phyloP scores from a whole-genome alignment of 31 red algal species.

The Odonthalia washingtoniensis region DNA sequence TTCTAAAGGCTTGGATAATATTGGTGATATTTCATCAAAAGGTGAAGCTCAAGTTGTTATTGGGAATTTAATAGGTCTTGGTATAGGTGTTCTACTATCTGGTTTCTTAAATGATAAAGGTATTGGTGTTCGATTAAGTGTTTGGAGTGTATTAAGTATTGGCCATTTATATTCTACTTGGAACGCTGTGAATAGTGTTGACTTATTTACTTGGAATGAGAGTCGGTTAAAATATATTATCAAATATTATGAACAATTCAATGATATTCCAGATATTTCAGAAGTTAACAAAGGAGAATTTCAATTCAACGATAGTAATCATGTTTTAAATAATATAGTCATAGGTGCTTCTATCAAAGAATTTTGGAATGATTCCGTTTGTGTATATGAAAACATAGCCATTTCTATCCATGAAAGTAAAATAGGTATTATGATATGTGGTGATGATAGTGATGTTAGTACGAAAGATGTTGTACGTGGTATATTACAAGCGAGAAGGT shows the following conservation, averaged over 20 bases:
- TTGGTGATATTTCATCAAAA: constrained; percentile 75
- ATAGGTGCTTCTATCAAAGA: constrained; percentile 45
- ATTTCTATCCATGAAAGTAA: too few relatives aligned
- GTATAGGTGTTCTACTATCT: constrained; percentile 49
- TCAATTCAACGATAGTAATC: not conserved
- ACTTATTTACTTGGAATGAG: constrained; percentile 76
- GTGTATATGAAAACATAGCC: too few relatives aligned
- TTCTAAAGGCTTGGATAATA: constrained; percentile 51
- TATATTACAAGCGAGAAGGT: too few relatives aligned
- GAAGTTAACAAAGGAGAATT: constrained; percentile 31
- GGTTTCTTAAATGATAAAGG: constrained; percentile 13
- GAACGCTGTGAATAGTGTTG: constrained; percentile 56
- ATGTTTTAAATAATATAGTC: constrained; percentile 5
- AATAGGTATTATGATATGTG: too few relatives aligned
- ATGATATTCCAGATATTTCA: constrained; percentile 12
- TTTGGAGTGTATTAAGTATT: constrained; percentile 42
- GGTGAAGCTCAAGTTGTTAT: constrained; percentile 80
- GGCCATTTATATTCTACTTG: constrained; percentile 64
- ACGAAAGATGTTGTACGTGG: too few relatives aligned
- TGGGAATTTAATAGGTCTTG: constrained; percentile 75
- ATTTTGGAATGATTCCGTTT: constrained; percentile 27
- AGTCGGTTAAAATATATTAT: constrained; percentile 51
- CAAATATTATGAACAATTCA: constrained; percentile 13
- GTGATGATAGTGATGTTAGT: too few relatives aligned
- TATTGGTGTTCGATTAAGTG: constrained; percentile 10